These are phyloP conservation scores for Pseudogymnoascus sp. DNA, from an alignment of 2,329 filamentous ascomycete species.

Conservation along the genomic window DNA sequence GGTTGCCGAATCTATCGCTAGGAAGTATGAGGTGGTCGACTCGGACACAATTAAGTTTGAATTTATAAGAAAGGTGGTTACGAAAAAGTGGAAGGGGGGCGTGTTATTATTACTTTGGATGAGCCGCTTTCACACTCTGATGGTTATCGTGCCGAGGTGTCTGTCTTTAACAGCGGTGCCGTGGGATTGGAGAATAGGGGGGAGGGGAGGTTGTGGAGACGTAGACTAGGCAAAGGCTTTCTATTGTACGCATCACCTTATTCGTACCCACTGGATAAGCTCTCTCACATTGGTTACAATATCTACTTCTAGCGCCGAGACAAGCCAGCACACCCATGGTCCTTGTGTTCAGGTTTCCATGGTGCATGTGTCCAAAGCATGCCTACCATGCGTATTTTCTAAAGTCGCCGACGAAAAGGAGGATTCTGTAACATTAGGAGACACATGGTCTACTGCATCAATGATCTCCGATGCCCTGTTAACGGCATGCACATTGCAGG, in stretches of 20 bases:
- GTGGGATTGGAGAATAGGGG: background rate
- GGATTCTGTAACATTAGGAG: background rate
- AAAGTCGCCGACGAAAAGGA: background rate
- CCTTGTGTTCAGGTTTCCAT: background rate
- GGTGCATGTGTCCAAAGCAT: conserved; percentile 1
- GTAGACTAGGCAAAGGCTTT: background rate
- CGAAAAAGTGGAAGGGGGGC: conserved; percentile 10
- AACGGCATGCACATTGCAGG: background rate
- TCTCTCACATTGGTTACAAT: background rate
- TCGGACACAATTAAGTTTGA: background rate
- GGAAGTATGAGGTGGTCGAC: background rate
- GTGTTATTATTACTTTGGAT: conserved; percentile 13
- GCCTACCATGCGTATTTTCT: background rate
- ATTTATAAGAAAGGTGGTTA: background rate
- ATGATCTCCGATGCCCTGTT: background rate
- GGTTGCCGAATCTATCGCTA: background rate
- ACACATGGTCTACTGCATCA: background rate
- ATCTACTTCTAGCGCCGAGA: background rate
- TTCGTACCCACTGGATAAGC: conserved; percentile 3
- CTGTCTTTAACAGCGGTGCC: background rate
- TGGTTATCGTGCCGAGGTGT: background rate
- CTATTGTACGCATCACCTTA: background rate
- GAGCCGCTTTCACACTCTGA: background rate
- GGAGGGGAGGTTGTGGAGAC: background rate
- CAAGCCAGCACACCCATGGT: conserved; percentile 1